Evolutionary conservation across 2,329 filamentous ascomycete species (phyloP), one percentile per base, ranked within the genome.

Genomic region (Diaporthe sp.): DNA sequence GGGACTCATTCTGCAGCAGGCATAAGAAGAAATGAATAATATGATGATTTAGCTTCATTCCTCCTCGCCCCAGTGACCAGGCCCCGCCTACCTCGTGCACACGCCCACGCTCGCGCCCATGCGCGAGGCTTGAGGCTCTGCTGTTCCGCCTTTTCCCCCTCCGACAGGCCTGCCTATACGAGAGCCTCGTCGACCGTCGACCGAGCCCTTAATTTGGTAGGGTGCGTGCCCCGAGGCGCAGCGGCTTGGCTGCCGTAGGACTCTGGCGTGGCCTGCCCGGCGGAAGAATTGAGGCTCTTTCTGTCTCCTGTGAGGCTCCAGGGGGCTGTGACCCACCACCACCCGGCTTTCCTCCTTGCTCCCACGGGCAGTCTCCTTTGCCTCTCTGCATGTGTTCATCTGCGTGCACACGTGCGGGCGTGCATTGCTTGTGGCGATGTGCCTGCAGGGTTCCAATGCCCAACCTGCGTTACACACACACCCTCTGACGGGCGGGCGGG

Each of bases 101-200:
- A 53, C 31, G 49, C 34, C 9, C 37, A 61, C 22, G 42, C 25
- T 28, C 42, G 34, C 28, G 61, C 28, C 28, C 20, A 15, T 12
- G 22, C 57, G n/a, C 60, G 17, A 70, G 49, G 65, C 65, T 70
- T 55, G 34, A 55, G 49, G 49, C 65, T 70, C 65, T 70, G 65
- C 65, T 12, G 17, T 12, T 17, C 34, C 13, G 34, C 17, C 65
- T 2, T 13, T 42, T n/a, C 13, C n/a, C 22, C 5, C 13, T n/a
- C 31, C 22, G 65, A 28, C 49, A 25, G 49, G 34, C 49, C 49
- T 70, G 49, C 47, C 10, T 55, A 55, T 70, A 55, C 65, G 65
- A 55, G 65, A 55, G 65, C 65, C 65, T 55, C 17, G 34, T 34
- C 34, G 34, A 49, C 61, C 42, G 25, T 49, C 61, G 28, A 31